These are phyloP conservation scores for Phalaenopsis equestris DNA, from an alignment of 106 monocot genomes.

Conservation along the genomic window DNA sequence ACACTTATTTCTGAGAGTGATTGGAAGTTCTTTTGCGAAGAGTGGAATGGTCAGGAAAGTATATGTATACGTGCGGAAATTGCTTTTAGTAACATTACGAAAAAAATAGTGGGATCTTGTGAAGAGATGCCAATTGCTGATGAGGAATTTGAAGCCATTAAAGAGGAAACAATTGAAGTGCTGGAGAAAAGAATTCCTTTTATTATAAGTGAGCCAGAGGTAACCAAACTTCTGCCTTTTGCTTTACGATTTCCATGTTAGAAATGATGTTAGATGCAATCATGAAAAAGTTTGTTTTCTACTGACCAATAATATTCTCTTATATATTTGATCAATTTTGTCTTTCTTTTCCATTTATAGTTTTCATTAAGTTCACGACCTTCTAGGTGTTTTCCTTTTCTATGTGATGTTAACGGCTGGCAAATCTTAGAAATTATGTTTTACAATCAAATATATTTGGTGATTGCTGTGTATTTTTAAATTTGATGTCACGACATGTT, in stretches of 20 bases:
- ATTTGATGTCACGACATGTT: not conserved
- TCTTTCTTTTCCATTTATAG: not conserved
- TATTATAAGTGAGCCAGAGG: constrained; percentile 68
- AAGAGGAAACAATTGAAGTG: constrained; percentile 35
- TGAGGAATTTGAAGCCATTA: constrained; percentile 22
- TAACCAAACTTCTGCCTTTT: constrained; percentile 16
- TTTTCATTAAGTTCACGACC: not conserved
- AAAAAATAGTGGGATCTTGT: constrained; percentile 26
- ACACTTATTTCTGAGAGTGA: constrained; percentile 69
- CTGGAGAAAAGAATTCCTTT: constrained; percentile 36
- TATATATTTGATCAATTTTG: not conserved
- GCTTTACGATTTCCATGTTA: not conserved
- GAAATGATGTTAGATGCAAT: not conserved
- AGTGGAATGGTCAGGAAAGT: constrained; percentile 58
- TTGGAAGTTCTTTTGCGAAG: constrained; percentile 89
- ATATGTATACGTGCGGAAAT: constrained; percentile 84
- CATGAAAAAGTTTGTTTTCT: not conserved
- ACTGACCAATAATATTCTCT: not conserved
- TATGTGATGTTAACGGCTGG: not conserved
- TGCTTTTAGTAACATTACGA: constrained; percentile 24
- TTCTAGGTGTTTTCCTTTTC: not conserved
- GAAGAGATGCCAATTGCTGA: constrained; percentile 36
- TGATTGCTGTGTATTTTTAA: not conserved
- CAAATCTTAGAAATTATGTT: no score
- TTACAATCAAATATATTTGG: no score